Conservation (phyloP, 768 basidiomycete genomes). For the Filobasidium wieringae region DNA sequence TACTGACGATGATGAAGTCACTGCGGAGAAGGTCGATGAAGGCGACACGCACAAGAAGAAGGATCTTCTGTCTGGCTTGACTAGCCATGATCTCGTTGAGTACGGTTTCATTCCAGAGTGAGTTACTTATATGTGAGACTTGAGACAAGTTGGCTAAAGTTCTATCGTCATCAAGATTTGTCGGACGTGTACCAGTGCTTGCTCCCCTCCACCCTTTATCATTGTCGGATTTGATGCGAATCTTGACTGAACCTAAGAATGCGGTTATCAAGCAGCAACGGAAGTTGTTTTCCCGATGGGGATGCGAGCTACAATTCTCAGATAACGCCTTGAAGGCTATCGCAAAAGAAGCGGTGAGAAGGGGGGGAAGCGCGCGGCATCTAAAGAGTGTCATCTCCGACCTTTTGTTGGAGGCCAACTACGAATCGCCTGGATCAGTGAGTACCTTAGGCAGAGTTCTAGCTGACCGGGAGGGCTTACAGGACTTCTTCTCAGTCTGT, state of each 20-base stretch:
- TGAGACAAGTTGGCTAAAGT: background rate
- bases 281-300: slow-evolving; percentile 68
- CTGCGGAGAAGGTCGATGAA: slow-evolving; percentile 51
- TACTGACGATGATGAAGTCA: slow-evolving; percentile 41
- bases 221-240: slow-evolving; percentile 68
- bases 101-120: slow-evolving; percentile 89
- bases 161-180: slow-evolving; percentile 43
- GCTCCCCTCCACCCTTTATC: slow-evolving; percentile 71
- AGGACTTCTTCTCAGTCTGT: slow-evolving; percentile 47
- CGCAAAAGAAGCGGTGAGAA: slow-evolving; percentile 60
- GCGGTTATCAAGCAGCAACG: slow-evolving; percentile 83
- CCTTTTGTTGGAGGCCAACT: slow-evolving; percentile 79
- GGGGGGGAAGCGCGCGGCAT: slow-evolving; percentile 83
- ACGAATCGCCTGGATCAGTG: slow-evolving; percentile 41
- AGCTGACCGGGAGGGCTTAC: background rate
- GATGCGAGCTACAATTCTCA: slow-evolving; percentile 78
- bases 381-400: slow-evolving; percentile 80
- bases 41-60: slow-evolving; percentile 47
- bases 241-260: slow-evolving; percentile 83
- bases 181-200: slow-evolving; percentile 83
- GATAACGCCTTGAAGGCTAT: slow-evolving; percentile 66
- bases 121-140: slow-evolving; percentile 1
- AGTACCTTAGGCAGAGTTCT: slow-evolving; percentile 5
- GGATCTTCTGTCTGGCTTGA: slow-evolving; percentile 21
- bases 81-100: slow-evolving; percentile 57